A percentile compares a stretch with the other conserved stretches of the same genome.
These are phyloP conservation scores for Ramichloridium luteum DNA, from an alignment of 2,329 filamentous ascomycete genomes.

Conservation along the genomic window DNA sequence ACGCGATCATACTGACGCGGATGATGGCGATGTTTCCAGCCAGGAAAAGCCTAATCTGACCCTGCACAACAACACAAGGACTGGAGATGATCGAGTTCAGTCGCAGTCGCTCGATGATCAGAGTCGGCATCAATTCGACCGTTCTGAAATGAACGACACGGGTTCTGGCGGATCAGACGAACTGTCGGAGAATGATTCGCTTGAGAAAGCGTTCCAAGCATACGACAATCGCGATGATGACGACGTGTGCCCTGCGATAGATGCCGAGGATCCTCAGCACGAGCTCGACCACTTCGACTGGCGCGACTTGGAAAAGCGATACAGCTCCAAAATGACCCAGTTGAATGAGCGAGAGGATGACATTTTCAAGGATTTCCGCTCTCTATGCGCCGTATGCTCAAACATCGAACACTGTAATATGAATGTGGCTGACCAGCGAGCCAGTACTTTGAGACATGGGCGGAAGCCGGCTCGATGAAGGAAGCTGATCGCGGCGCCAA, in stretches of 20 bases:
- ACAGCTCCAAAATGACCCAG: constrained; percentile 51
- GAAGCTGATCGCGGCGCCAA: constrained; percentile 69
- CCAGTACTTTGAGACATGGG: constrained; percentile 76
- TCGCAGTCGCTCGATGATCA: not conserved
- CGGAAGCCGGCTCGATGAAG: constrained; percentile 54
- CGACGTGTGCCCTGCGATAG: constrained; percentile 11
- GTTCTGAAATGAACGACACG: constrained; percentile 1
- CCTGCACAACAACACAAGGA: constrained; percentile 1
- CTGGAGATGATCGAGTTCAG: constrained; percentile 3
- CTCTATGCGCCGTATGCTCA: constrained; percentile 49
- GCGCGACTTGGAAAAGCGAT: constrained; percentile 61
- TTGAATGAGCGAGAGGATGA: constrained; percentile 52
- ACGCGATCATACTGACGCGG: too few species aligned
- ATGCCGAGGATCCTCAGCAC: constrained; percentile 17
- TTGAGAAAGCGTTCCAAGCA: constrained; percentile 1
- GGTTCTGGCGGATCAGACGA: too few species aligned
- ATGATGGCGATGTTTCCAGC: too few species aligned
- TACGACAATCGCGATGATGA: constrained; percentile 7
- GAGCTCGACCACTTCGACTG: constrained; percentile 54
- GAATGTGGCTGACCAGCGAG: constrained; percentile 6
- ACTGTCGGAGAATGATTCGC: too few species aligned
- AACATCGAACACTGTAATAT: not conserved
- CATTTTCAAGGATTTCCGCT: constrained; percentile 17
- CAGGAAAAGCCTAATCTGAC: too few species aligned
- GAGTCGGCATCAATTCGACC: constrained; percentile 14